Evolutionary conservation across 306 rosid species (phyloP), one percentile per base, ranked within the genome.

Genomic region (Urtica urens): DNA sequence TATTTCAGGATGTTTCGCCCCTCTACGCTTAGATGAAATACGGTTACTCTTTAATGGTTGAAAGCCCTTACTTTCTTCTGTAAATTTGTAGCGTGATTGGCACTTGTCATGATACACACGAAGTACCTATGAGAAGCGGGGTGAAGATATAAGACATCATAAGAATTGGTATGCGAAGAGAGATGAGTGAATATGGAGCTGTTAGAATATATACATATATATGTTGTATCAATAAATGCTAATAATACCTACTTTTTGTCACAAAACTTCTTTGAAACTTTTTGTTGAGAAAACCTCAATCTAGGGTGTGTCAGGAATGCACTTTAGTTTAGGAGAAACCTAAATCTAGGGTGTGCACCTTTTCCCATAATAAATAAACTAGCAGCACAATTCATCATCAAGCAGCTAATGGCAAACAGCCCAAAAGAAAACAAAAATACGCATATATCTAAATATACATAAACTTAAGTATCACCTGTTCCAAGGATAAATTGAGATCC

Each of bases 401-500:
- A 46, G 15, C 50, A 45, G 7, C 23, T 12, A 45, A 45, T 13
- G 50, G 22, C 26, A 22, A 44, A 20, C 4, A n/a, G n/a, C n/a
- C n/a, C n/a, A n/a, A n/a, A n/a, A n/a, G n/a, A n/a, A n/a, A n/a
- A n/a, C n/a, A n/a, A n/a, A n/a, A n/a, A n/a, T n/a, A n/a, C n/a
- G n/a, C n/a, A n/a, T n/a, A 3, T 12, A 26, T 28, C 20, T 48
- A 7, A 1, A 35, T 35, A 1, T n/a, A 26, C 7, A 25, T 25
- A 26, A 48, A 48, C 12, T 6, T n/a, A 48, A 48, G 12, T 25
- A n/a, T 26, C 22, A 48, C 53, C 53, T 48, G 53, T 23, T 84
- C 93, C 55, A 77, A 48, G 40, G 80, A 76, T 59, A 88, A 83
- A 77, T 72, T 72, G 42, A 84, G 84, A 62, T 84, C 95, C 62